phyloP scores from a whole-genome alignment of 352 stramenopile species.

The Hyphochytrium catenoides region DNA sequence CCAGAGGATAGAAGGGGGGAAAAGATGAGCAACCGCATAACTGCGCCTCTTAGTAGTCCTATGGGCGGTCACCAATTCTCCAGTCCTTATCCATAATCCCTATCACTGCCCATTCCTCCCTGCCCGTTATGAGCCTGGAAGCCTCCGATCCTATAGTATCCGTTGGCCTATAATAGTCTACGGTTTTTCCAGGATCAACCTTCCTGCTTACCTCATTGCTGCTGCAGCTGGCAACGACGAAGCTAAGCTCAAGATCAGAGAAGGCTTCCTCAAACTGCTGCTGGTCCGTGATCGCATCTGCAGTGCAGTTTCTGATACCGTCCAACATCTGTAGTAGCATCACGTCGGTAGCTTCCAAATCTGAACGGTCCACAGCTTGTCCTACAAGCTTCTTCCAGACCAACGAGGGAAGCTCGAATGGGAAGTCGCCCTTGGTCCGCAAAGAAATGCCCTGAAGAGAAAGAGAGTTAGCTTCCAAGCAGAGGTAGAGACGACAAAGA shows the following conservation, averaged over 20 bases:
- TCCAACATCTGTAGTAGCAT: slow-evolving; percentile 71
- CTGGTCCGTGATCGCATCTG: slow-evolving; percentile 42
- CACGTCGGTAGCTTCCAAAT: slow-evolving; percentile 65
- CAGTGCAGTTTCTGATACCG: slow-evolving; percentile 49
- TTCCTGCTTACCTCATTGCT: too few relatives aligned
- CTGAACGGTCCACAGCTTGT: slow-evolving; percentile 34
- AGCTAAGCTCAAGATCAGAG: slow-evolving; percentile 31
- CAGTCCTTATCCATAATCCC: too few relatives aligned
- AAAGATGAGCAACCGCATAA: too few relatives aligned
- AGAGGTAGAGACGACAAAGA: too few relatives aligned
- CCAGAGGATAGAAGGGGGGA: slow-evolving; percentile 17
- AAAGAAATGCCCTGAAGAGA: slow-evolving; percentile 64
- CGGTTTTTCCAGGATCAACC: too few relatives aligned
- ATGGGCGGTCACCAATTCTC: slow-evolving; percentile 13
- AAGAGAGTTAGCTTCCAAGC: too few relatives aligned
- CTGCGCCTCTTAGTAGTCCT: too few relatives aligned
- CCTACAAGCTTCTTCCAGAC: slow-evolving; percentile 78
- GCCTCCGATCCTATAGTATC: too few relatives aligned
- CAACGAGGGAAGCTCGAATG: slow-evolving; percentile 66
- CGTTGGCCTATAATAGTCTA: too few relatives aligned
- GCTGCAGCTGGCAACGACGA: slow-evolving; percentile 54
- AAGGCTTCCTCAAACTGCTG: slow-evolving; percentile 50
- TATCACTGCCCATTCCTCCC: too few relatives aligned
- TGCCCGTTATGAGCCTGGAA: too few relatives aligned
- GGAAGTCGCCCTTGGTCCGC: slow-evolving; percentile 69